These are phyloP conservation scores for Penicillium griseofulvum DNA, from an alignment of 2,329 filamentous ascomycete species.

Conservation along the genomic window DNA sequence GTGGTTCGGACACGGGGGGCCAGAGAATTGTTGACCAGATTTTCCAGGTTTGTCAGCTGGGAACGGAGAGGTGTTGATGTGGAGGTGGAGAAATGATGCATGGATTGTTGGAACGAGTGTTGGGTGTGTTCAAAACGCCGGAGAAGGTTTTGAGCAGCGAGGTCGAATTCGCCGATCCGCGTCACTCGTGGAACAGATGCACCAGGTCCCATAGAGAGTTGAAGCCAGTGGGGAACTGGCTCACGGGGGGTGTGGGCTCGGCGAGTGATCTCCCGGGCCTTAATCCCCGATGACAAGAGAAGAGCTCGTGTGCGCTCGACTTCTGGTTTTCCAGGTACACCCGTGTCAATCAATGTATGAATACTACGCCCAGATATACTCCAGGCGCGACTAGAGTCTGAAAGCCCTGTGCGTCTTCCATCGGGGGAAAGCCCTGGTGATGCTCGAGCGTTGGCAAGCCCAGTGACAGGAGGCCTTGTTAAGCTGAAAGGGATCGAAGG, in stretches of 20 bases:
- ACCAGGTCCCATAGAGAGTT: conserved; percentile 26
- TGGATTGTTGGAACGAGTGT: conserved; percentile 43
- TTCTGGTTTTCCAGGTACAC: conserved; percentile 63
- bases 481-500: conserved; percentile 30
- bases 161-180: conserved; percentile 52
- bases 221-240: conserved; percentile 38
- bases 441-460: conserved; percentile 43
- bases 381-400: conserved; percentile 53
- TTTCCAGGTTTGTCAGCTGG: conserved; percentile 46
- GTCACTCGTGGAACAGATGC: conserved; percentile 42
- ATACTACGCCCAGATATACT: conserved; percentile 55
- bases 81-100: conserved; percentile 47
- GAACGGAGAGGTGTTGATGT: conserved; percentile 46
- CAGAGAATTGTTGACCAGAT: conserved; percentile 49
- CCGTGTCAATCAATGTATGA: conserved; percentile 35
- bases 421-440: conserved; percentile 24
- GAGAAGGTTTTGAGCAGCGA: conserved; percentile 54
- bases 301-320: conserved; percentile 74
- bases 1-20: conserved; percentile 63
- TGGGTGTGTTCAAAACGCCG: conserved; percentile 47
- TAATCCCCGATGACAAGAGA: conserved; percentile 81
- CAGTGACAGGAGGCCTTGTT: conserved; percentile 45
- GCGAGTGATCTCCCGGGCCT: conserved; percentile 75
- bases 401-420: conserved; percentile 34
- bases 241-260: conserved; percentile 55